These are phyloP conservation scores for Aspergillus aculeatus DNA, from an alignment of 2,329 filamentous ascomycete genomes.

Conservation along the genomic window DNA sequence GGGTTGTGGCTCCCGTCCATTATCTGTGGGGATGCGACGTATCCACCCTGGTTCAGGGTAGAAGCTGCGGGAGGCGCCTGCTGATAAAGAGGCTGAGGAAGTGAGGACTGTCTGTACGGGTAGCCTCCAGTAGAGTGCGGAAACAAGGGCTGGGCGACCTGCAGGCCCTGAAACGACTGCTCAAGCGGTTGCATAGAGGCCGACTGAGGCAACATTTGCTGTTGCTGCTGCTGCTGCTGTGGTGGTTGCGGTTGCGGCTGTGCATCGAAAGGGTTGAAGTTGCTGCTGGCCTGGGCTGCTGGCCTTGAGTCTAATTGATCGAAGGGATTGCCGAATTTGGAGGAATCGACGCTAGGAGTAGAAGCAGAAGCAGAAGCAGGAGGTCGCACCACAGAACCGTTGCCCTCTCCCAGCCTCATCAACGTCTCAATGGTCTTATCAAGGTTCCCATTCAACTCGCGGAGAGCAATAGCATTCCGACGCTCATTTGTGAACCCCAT, in stretches of 20 bases:
- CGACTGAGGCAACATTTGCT: slow-evolving; percentile 19
- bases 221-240: slow-evolving; percentile 18
- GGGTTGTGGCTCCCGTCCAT: slow-evolving; percentile 41
- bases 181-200: slow-evolving; percentile 50
- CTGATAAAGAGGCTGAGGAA: slow-evolving; percentile 41
- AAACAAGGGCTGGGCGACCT: slow-evolving; percentile 69
- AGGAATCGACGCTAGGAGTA: slow-evolving; percentile 20
- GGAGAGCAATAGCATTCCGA: slow-evolving; percentile 76
- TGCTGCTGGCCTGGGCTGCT: slow-evolving; percentile 29
- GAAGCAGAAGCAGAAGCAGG: slow-evolving; percentile 60
- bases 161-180: slow-evolving; percentile 73
- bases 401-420: slow-evolving; percentile 71
- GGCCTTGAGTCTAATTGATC: slow-evolving; percentile 52
- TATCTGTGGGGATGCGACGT: slow-evolving; percentile 36
- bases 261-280: slow-evolving; percentile 69
- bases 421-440: slow-evolving; percentile 84
- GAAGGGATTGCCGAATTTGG: slow-evolving; percentile 64
- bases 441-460: slow-evolving; percentile 78
- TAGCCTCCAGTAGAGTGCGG: slow-evolving; percentile 72
- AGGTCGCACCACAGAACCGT: slow-evolving; percentile 52
- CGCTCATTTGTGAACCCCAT: slow-evolving; percentile 90
- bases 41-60: slow-evolving; percentile 34
- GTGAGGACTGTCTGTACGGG: slow-evolving; percentile 41
- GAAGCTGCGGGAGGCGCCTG: slow-evolving; percentile 43
- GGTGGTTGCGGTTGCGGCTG: slow-evolving; percentile 30